Evolutionary conservation across 495 filamentous ascomycete species (phyloP).

Genomic region (Penicillium antarcticum): DNA sequence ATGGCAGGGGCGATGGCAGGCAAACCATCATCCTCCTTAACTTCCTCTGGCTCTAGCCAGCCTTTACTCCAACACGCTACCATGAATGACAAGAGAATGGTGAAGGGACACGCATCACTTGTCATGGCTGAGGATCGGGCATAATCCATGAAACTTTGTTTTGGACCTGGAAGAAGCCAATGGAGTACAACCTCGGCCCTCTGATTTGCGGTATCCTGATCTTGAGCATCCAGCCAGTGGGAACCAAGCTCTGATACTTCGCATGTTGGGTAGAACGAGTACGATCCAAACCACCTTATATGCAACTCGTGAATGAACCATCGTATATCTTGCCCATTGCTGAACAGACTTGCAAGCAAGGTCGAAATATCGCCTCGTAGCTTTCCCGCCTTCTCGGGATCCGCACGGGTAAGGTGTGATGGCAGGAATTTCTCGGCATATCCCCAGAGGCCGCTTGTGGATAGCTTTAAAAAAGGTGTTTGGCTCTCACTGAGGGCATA

Average conservation of each 20-base stretch:
- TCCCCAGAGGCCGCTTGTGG: neutral
- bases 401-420: neutral
- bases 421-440: neutral
- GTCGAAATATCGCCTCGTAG: neutral
- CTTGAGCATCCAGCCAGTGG: neutral
- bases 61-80: neutral
- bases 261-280: neutral
- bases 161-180: neutral
- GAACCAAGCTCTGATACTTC: neutral
- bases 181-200: neutral
- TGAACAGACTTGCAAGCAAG: neutral
- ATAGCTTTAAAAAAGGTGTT: neutral
- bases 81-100: constrained; percentile 1
- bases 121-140: neutral
- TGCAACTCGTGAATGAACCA: neutral
- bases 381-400: neutral
- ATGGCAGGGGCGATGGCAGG: neutral
- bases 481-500: neutral
- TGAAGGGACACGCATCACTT: neutral
- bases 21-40: neutral
- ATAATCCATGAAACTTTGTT: neutral
- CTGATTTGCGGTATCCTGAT: neutral
- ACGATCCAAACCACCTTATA: neutral
- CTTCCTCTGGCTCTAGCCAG: neutral
- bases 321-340: neutral